Evolutionary conservation across 495 filamentous ascomycete species (phyloP).

Genomic region (Amphirosellinia nigrospora): DNA sequence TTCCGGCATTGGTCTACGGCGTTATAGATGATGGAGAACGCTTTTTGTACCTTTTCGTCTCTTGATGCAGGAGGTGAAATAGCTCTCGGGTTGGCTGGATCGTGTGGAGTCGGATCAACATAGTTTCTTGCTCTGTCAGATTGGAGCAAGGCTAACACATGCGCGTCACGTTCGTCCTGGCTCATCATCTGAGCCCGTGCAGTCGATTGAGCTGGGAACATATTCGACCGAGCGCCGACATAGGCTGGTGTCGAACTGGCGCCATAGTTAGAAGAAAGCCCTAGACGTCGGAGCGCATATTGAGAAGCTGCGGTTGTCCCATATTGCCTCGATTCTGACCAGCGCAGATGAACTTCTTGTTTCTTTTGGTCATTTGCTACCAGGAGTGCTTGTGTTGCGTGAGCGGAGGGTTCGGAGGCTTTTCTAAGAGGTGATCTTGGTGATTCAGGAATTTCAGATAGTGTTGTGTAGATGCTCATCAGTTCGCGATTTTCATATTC

Average conservation of each 20-base stretch:
- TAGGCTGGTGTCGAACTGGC: background rate
- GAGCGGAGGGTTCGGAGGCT: constrained; percentile 24
- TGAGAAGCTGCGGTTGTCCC: constrained; percentile 28
- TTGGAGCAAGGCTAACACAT: constrained; percentile 38
- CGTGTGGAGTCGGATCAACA: constrained; percentile 38
- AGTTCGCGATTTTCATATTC: constrained; percentile 78
- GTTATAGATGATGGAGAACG: constrained; percentile 39
- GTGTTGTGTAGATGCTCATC: constrained; percentile 79
- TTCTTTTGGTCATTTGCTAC: constrained; percentile 29
- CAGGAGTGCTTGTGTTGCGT: constrained; percentile 30
- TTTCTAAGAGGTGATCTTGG: constrained; percentile 71
- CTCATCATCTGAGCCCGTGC: constrained; percentile 20
- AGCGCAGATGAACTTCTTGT: constrained; percentile 44
- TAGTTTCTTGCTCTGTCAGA: constrained; percentile 47
- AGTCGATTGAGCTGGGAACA: background rate
- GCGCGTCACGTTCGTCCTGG: constrained; percentile 22
- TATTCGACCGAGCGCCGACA: background rate
- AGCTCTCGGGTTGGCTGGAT: constrained; percentile 36
- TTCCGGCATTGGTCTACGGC: constrained; percentile 37
- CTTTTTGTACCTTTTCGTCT: constrained; percentile 42
- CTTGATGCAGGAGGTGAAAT: constrained; percentile 40
- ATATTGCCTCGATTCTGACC: constrained; percentile 29
- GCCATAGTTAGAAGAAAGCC: background rate
- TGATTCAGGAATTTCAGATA: constrained; percentile 75
- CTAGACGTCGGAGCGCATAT: constrained; percentile 32